Percentiles rank a stretch among this genome's conserved stretches.
Conservation (phyloP, 768 basidiomycete species). For the Glaciozyma antarctica region DNA sequence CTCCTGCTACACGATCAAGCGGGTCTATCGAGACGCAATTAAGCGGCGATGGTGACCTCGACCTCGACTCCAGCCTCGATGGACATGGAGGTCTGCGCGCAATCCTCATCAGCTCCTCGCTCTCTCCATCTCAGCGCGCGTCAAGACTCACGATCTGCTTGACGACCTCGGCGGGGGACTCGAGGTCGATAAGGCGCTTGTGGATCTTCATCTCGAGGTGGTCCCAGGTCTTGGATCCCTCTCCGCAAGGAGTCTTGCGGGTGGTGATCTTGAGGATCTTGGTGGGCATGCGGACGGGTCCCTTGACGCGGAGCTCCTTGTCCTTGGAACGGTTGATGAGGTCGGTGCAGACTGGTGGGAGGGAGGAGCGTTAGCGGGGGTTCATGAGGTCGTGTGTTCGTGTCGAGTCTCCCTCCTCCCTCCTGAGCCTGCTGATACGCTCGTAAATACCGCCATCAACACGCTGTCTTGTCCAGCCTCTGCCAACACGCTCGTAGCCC, state of each 20-base stretch:
- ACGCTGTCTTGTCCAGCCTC: not conserved
- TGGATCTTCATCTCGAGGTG: conserved; percentile 98
- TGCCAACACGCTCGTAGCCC: not conserved
- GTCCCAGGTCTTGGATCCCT: conserved; percentile 99
- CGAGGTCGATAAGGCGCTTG: conserved; percentile 98
- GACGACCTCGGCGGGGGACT: conserved; percentile 97
- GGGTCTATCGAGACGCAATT: too few species aligned
- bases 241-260: conserved; percentile 99
- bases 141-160: conserved; percentile 83
- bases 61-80: conserved; percentile 99
- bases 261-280: conserved; percentile 99
- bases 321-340: conserved; percentile 99
- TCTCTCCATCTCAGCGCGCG: not conserved
- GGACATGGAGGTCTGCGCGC: conserved; percentile 80
- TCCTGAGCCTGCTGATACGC: too few species aligned
- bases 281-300: conserved; percentile 96
- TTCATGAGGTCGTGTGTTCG: not conserved
- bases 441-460: too few species aligned
- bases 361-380: not conserved
- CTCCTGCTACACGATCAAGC: too few species aligned
- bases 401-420: not conserved
- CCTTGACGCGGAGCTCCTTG: conserved; percentile 98
- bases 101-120: not conserved
- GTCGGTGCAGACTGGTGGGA: conserved; percentile 72
- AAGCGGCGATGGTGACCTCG: conserved; percentile 27